Conservation (phyloP, 139 green algal species). For the Chlorella vulgaris region DNA sequence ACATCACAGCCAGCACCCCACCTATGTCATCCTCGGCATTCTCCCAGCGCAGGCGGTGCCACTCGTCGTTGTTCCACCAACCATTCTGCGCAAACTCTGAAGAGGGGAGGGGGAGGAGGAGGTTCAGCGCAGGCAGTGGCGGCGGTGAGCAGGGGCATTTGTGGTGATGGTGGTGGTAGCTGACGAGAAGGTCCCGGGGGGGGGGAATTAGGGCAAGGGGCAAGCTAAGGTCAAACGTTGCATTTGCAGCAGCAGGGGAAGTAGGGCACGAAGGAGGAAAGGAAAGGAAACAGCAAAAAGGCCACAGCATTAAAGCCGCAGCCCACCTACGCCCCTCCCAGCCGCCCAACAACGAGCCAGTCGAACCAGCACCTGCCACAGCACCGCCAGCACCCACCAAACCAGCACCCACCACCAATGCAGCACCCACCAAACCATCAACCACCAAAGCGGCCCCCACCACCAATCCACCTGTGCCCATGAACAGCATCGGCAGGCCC, state of each 20-base stretch:
- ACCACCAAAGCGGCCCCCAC: too few relatives aligned
- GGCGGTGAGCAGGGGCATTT: neutral
- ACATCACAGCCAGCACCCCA: neutral
- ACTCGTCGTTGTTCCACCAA: constrained; percentile 65
- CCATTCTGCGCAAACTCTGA: constrained; percentile 57
- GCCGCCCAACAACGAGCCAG: too few relatives aligned
- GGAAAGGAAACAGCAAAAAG: too few relatives aligned
- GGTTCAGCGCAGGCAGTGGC: neutral
- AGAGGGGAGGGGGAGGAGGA: neutral
- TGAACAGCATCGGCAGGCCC: constrained; percentile 74
- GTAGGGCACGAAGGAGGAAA: too few relatives aligned
- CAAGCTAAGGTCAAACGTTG: neutral
- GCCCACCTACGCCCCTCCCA: too few relatives aligned
- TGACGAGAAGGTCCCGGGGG: neutral
- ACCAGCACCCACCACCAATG: too few relatives aligned
- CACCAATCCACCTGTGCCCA: constrained; percentile 41
- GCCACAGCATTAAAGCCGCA: too few relatives aligned
- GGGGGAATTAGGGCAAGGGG: neutral
- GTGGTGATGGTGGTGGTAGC: neutral
- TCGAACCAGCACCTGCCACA: too few relatives aligned
- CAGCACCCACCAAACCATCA: too few relatives aligned
- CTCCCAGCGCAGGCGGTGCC: constrained; percentile 52
- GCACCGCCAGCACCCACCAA: too few relatives aligned
- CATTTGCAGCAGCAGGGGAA: too few relatives aligned
- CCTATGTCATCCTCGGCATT: constrained; percentile 43